These are phyloP conservation scores for Niebla homalea DNA, from an alignment of 495 filamentous ascomycete genomes.

Conservation along the genomic window DNA sequence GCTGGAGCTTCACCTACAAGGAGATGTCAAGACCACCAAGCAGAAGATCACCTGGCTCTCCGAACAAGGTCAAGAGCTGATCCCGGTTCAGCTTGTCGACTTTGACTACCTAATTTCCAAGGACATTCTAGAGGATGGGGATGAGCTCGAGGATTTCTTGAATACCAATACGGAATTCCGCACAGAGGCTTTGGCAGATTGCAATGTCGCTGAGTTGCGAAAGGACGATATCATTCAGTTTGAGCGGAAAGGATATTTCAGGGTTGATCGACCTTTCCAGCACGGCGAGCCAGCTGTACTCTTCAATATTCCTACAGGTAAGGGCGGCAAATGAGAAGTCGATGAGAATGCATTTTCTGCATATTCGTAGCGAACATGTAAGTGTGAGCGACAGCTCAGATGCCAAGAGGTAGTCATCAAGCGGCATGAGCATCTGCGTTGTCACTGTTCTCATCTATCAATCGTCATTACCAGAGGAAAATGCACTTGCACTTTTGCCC, in stretches of 20 bases:
- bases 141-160: constrained; percentile 67
- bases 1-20: constrained; percentile 69
- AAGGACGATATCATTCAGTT: constrained; percentile 85
- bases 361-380: no score
- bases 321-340: constrained; percentile 23
- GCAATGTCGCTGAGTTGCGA: constrained; percentile 61
- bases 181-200: constrained; percentile 64
- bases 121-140: constrained; percentile 73
- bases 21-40: constrained; percentile 84
- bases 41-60: constrained; percentile 94
- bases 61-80: constrained; percentile 54
- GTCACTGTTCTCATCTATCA: no score
- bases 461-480: no score
- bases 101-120: constrained; percentile 90
- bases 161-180: constrained; percentile 63
- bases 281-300: constrained; percentile 47
- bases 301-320: constrained; percentile 69
- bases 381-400: no score
- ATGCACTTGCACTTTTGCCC: no score
- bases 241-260: constrained; percentile 83
- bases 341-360: background rate
- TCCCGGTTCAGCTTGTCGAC: constrained; percentile 74
- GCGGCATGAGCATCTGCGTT: no score
- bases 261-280: constrained; percentile 49
- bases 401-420: no score